phyloP scores from a whole-genome alignment of 192 early-diverging fungal species.

The Coemansia sp. region DNA sequence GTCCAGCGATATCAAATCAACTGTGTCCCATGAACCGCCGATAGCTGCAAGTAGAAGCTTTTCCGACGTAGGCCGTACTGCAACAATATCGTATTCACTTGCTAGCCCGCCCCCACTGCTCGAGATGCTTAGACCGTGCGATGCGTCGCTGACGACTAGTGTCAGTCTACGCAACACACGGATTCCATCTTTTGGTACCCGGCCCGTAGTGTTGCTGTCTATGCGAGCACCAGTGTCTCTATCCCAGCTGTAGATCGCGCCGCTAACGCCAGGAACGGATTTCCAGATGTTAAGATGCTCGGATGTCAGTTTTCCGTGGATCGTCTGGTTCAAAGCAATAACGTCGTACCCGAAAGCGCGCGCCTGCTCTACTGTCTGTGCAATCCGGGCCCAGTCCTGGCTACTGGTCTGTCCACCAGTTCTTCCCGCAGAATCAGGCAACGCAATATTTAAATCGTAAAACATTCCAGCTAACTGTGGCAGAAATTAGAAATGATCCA shows the following conservation, averaged over 20 bases:
- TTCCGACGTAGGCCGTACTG: constrained; percentile 40
- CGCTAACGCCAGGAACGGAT: constrained; percentile 16
- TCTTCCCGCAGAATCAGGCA: constrained; percentile 42
- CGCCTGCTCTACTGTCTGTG: constrained; percentile 40
- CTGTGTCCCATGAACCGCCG: constrained; percentile 36
- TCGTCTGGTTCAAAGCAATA: constrained; percentile 46
- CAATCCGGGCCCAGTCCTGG: constrained; percentile 39
- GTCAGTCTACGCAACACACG: constrained; percentile 47
- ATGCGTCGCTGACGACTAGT: constrained; percentile 30
- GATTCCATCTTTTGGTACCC: constrained; percentile 23
- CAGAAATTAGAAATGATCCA: neutral
- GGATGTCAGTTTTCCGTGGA: constrained; percentile 28
- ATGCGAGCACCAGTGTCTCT: constrained; percentile 22
- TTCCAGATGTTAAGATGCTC: constrained; percentile 43
- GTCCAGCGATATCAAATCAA: constrained; percentile 47
- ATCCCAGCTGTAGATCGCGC: constrained; percentile 33
- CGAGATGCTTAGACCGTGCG: constrained; percentile 35
- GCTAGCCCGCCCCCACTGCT: constrained; percentile 16
- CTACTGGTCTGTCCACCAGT: constrained; percentile 22
- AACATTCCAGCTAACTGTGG: constrained; percentile 22
- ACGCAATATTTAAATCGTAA: constrained; percentile 52
- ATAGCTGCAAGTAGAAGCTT: constrained; percentile 39
- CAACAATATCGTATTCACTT: constrained; percentile 45
- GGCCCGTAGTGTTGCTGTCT: neutral
- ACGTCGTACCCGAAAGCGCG: constrained; percentile 39